These are phyloP conservation scores for Drosera capensis DNA, from an alignment of 148 eudicot genomes.

Conservation along the genomic window DNA sequence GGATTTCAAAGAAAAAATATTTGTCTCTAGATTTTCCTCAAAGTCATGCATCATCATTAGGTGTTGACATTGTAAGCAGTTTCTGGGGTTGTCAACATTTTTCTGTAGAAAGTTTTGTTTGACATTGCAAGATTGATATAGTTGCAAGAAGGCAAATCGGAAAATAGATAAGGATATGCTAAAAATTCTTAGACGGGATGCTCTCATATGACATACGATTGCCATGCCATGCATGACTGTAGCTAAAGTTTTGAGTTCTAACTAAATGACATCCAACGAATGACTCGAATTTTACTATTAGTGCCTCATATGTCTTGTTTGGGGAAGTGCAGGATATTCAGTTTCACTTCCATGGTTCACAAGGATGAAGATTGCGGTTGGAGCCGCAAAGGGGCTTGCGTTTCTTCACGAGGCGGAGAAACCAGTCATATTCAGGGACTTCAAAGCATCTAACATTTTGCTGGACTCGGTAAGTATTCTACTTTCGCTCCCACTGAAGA, in stretches of 20 bases:
- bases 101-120: not conserved
- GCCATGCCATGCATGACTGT: too few relatives aligned
- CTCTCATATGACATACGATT: too few relatives aligned
- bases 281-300: not conserved
- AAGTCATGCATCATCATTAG: not conserved
- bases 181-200: too few relatives aligned
- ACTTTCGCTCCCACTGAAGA: not conserved
- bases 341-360: constrained; percentile 6
- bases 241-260: too few relatives aligned
- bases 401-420: constrained; percentile 9
- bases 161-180: too few relatives aligned
- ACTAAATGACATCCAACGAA: not conserved
- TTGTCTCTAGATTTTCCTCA: not conserved
- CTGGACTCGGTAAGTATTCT: not conserved
- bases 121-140: not conserved
- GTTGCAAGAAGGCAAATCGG: not conserved
- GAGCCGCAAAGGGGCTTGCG: constrained; percentile 12
- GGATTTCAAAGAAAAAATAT: not conserved
- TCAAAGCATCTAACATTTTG: constrained; percentile 9
- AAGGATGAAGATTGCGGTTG: constrained; percentile 8
- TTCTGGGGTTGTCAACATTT: not conserved
- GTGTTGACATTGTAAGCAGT: not conserved
- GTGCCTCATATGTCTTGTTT: not conserved
- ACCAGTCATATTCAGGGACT: constrained; percentile 8
- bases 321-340: constrained; percentile 1